Percentiles rank a stretch among this genome's conserved stretches.
These are phyloP conservation scores for Acanthamoeba royreba DNA, from an alignment of 208 protist species.

Conservation along the genomic window DNA sequence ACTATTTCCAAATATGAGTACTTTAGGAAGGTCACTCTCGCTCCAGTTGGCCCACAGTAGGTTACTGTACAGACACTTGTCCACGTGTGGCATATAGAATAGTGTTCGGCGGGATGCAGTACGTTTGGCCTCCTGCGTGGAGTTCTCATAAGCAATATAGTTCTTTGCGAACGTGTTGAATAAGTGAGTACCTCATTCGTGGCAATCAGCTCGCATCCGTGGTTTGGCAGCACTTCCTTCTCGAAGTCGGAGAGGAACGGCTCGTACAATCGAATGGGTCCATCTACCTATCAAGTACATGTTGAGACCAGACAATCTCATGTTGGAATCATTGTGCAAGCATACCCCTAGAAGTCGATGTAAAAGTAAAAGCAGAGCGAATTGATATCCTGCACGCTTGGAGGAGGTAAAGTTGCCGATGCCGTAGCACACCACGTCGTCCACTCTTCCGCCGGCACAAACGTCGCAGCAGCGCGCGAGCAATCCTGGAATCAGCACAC, in stretches of 20 bases:
- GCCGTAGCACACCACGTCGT: neutral
- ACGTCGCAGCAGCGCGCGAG: too few relatives aligned
- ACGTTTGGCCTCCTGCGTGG: neutral
- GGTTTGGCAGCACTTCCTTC: neutral
- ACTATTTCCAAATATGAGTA: conserved; percentile 15
- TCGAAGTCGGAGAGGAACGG: neutral
- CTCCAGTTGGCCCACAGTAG: neutral
- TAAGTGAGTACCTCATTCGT: conserved; percentile 13
- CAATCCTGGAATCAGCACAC: too few relatives aligned
- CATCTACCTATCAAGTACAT: neutral
- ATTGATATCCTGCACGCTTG: neutral
- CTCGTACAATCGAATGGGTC: neutral
- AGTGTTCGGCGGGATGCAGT: neutral
- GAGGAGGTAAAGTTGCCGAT: neutral
- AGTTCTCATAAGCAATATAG: neutral
- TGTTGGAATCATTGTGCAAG: too few relatives aligned
- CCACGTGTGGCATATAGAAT: conserved; percentile 2
- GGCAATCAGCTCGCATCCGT: neutral
- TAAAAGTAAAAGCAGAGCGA: neutral
- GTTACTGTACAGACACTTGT: conserved; percentile 29
- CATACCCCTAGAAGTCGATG: neutral
- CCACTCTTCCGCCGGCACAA: neutral
- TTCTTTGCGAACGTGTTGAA: too few relatives aligned
- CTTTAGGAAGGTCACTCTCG: neutral
- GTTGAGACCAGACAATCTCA: neutral